Percentiles rank a stretch among this genome's conserved stretches.
Evolutionary conservation across 2,329 filamentous ascomycete genomes (phyloP).

Genomic region (Pseudocercospora pini-densiflorae): DNA sequence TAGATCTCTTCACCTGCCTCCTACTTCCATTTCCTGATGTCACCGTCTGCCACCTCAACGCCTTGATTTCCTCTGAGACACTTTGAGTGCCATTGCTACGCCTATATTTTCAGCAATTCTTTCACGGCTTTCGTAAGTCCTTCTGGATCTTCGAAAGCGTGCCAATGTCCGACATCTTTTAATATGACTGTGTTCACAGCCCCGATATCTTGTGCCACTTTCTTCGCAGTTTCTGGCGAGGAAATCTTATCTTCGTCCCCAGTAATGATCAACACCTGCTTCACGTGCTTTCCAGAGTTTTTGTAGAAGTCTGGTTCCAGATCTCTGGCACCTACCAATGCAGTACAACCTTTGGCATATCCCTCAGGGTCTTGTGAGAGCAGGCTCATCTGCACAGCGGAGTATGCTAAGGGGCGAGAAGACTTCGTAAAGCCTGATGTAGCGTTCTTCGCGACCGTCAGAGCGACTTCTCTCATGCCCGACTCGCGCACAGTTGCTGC

Average conservation of each 20-base stretch:
- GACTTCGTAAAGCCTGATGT: slow-evolving; percentile 28
- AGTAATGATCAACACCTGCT: slow-evolving; percentile 45
- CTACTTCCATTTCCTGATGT: too few species aligned
- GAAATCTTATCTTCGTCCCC: slow-evolving; percentile 52
- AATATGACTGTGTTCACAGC: slow-evolving; percentile 42
- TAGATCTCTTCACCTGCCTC: too few species aligned
- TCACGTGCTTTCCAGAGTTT: not conserved
- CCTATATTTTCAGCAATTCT: not conserved
- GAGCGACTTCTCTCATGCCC: slow-evolving; percentile 53
- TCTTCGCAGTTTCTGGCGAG: slow-evolving; percentile 35
- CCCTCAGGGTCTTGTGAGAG: slow-evolving; percentile 57
- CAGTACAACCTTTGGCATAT: slow-evolving; percentile 60
- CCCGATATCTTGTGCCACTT: slow-evolving; percentile 38
- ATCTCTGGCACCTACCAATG: slow-evolving; percentile 49
- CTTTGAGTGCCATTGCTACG: too few species aligned
- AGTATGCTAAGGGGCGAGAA: slow-evolving; percentile 46
- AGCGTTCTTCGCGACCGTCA: slow-evolving; percentile 40
- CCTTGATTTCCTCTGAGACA: too few species aligned
- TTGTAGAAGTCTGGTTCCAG: slow-evolving; percentile 39
- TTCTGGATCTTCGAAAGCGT: slow-evolving; percentile 53
- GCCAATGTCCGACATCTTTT: slow-evolving; percentile 56
- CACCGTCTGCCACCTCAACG: too few species aligned
- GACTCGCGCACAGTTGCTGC: slow-evolving; percentile 49
- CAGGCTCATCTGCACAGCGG: slow-evolving; percentile 51
- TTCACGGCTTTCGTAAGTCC: slow-evolving; percentile 41